Conservation (phyloP, 495 filamentous ascomycete genomes). For the Chaetomium cochliodes region DNA sequence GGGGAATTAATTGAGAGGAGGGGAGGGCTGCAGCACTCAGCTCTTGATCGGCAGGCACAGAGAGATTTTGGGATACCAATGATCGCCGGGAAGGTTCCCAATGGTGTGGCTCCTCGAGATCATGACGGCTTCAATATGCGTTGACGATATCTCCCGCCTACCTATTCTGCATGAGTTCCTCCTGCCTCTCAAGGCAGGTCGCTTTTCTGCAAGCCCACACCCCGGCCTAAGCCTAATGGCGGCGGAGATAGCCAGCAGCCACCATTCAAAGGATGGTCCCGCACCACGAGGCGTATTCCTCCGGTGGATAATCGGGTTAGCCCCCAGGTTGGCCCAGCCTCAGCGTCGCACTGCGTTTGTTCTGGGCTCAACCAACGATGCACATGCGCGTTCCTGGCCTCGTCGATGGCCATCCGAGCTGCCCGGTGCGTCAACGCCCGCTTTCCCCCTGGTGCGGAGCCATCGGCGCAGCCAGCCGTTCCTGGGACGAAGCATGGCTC, state of each 20-base stretch:
- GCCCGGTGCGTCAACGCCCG: slow-evolving; percentile 13
- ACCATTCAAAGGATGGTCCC: slow-evolving; percentile 1
- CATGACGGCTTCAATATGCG: not conserved
- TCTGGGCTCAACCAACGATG: not conserved
- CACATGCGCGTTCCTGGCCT: slow-evolving; percentile 15
- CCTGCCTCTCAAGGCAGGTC: not conserved
- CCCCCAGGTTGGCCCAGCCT: not conserved
- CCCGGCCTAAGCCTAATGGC: not conserved
- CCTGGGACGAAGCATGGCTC: too few species aligned
- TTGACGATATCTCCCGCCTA: not conserved
- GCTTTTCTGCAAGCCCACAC: not conserved
- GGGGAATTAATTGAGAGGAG: not conserved
- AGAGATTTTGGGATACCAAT: not conserved
- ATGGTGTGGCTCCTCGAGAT: not conserved
- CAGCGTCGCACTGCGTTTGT: not conserved
- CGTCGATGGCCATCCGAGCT: slow-evolving; percentile 12
- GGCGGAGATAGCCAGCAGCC: not conserved
- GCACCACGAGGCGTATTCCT: slow-evolving; percentile 2
- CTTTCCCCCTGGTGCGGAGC: not conserved
- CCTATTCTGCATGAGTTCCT: not conserved
- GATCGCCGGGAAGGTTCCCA: not conserved
- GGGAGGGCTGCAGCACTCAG: not conserved
- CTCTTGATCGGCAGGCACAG: slow-evolving; percentile 1
- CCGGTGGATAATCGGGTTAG: slow-evolving; percentile 6
- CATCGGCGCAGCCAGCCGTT: slow-evolving; percentile 6